phyloP scores from a whole-genome alignment of 257 asterid species.

The Solanum chmielewskii region DNA sequence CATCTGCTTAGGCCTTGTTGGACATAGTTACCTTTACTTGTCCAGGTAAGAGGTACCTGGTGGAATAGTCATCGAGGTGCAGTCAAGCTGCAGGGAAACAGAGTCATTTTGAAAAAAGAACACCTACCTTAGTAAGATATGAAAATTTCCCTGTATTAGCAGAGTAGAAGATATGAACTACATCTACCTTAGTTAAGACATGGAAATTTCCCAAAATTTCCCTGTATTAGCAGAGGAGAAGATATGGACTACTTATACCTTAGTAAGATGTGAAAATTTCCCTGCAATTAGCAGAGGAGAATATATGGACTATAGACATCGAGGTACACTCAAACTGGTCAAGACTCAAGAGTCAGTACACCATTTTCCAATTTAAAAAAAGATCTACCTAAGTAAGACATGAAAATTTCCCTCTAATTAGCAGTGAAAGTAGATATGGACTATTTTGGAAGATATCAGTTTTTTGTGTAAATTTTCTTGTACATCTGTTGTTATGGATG shows the following conservation, averaged over 20 bases:
- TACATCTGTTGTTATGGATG: background rate
- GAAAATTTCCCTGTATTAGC: background rate
- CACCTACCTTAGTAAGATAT: background rate
- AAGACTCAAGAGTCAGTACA: background rate
- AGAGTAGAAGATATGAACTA: background rate
- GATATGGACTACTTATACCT: background rate
- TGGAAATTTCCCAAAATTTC: background rate
- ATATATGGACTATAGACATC: background rate
- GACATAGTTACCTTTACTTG: background rate
- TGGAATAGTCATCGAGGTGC: background rate
- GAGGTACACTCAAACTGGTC: background rate
- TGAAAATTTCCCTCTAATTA: background rate
- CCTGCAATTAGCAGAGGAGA: background rate
- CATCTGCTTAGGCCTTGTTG: background rate
- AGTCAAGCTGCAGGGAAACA: background rate
- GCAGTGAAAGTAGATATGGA: background rate
- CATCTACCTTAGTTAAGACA: background rate
- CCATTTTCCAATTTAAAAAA: background rate
- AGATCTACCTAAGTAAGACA: background rate
- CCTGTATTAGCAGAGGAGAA: background rate
- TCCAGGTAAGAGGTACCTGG: background rate
- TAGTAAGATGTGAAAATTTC: background rate
- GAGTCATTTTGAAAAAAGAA: background rate
- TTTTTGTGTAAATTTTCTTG: background rate
- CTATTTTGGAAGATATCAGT: background rate